Evolutionary conservation across 352 stramenopile species (phyloP).

Genomic region (Phytophthora chlamydospora): DNA sequence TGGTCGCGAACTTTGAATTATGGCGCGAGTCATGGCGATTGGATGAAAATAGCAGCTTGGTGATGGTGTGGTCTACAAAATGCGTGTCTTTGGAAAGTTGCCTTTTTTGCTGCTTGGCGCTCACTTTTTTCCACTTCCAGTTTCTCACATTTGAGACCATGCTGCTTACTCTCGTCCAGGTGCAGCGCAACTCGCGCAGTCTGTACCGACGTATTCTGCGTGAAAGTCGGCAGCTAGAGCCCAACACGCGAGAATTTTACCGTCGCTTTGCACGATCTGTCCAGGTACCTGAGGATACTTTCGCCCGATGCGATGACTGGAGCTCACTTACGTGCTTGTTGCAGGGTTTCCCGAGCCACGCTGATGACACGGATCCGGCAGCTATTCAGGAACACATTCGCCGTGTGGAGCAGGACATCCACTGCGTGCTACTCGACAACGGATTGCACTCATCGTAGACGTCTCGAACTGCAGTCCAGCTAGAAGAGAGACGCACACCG

Average conservation of each 20-base stretch:
- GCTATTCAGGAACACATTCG: constrained; percentile 42
- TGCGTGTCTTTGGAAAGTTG: constrained; percentile 11
- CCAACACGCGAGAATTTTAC: constrained; percentile 52
- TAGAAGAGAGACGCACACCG: constrained; percentile 1
- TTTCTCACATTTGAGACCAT: constrained; percentile 3
- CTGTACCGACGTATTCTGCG: constrained; percentile 58
- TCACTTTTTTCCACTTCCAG: constrained; percentile 1
- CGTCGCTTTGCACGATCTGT: constrained; percentile 47
- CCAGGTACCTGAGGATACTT: constrained; percentile 3
- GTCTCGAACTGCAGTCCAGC: not conserved
- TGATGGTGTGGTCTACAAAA: not conserved
- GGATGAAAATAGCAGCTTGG: constrained; percentile 1
- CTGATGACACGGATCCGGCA: constrained; percentile 42
- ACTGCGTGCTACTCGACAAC: constrained; percentile 58
- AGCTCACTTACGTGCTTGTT: constrained; percentile 1
- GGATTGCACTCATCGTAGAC: constrained; percentile 10
- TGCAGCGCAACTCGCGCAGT: constrained; percentile 28
- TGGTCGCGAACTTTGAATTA: constrained; percentile 19
- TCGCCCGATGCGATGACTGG: too few species aligned
- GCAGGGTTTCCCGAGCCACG: constrained; percentile 46
- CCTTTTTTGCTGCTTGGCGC: constrained; percentile 9
- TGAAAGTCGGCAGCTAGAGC: constrained; percentile 44
- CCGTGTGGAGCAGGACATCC: constrained; percentile 48
- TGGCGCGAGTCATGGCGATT: constrained; percentile 18
- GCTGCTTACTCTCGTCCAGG: constrained; percentile 18